Conservation (phyloP, 2,329 filamentous ascomycete genomes). For the Didymella lethalis region DNA sequence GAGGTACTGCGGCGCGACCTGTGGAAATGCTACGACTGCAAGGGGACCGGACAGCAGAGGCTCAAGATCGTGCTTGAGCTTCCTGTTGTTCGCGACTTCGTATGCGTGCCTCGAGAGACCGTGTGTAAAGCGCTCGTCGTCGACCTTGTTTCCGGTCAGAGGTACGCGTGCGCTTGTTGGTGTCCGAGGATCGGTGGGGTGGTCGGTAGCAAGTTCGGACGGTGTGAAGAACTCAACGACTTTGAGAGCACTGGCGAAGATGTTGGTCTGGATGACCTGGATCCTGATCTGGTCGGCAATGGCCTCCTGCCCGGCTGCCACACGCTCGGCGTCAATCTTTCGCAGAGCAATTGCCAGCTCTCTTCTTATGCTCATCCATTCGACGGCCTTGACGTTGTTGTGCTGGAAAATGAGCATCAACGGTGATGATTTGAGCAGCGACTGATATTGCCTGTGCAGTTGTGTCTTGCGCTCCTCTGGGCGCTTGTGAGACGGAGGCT, state of each 20-base stretch:
- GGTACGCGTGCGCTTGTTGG: constrained; percentile 46
- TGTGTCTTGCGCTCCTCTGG: constrained; percentile 91
- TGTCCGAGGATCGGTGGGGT: constrained; percentile 44
- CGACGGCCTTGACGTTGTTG: constrained; percentile 76
- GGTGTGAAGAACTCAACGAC: constrained; percentile 80
- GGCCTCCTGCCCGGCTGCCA: constrained; percentile 58
- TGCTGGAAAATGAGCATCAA: constrained; percentile 87
- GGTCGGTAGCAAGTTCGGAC: constrained; percentile 27
- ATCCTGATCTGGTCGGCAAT: constrained; percentile 73
- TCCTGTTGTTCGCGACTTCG: constrained; percentile 58
- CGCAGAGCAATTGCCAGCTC: constrained; percentile 69
- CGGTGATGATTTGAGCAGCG: constrained; percentile 83
- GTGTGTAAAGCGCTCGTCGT: constrained; percentile 66
- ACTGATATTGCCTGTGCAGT: constrained; percentile 84
- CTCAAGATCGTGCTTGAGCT: constrained; percentile 68
- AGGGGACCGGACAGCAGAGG: constrained; percentile 83
- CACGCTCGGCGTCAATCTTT: constrained; percentile 75
- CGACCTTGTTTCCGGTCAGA: constrained; percentile 37
- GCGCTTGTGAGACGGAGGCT: constrained; percentile 87
- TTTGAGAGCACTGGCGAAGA: constrained; percentile 84
- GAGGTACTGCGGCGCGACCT: constrained; percentile 83
- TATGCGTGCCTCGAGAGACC: constrained; percentile 66
- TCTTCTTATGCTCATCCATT: constrained; percentile 76
- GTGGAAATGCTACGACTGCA: constrained; percentile 80
- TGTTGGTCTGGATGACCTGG: constrained; percentile 86